Evolutionary conservation across 2,329 filamentous ascomycete genomes (phyloP).

Genomic region (Mycogone perniciosa): DNA sequence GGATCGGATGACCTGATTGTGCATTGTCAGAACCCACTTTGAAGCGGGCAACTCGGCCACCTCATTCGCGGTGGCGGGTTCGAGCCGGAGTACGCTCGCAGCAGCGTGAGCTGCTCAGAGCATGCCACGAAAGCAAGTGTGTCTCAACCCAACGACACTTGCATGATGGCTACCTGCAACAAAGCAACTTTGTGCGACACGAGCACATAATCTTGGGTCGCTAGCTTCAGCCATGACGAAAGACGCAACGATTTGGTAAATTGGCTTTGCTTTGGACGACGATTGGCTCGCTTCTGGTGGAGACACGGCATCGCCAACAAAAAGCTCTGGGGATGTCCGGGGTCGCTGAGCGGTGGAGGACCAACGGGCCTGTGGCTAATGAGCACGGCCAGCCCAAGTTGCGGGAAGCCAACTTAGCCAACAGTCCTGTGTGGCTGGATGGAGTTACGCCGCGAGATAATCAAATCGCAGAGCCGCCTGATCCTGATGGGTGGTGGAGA

Average conservation of each 20-base stretch:
- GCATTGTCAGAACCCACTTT: conserved; percentile 11
- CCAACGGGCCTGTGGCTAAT: not conserved
- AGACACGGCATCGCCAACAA: conserved; percentile 7
- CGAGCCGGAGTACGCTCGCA: conserved; percentile 9
- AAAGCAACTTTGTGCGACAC: conserved; percentile 7
- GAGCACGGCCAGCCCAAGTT: not conserved
- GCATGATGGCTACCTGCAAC: conserved; percentile 10
- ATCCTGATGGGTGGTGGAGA: conserved; percentile 1
- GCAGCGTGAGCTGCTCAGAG: conserved; percentile 17
- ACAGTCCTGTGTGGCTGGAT: not conserved
- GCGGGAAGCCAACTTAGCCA: not conserved
- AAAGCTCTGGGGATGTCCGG: conserved; percentile 2
- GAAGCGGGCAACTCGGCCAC: conserved; percentile 4
- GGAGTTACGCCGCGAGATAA: not conserved
- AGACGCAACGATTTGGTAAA: not conserved
- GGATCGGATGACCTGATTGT: conserved; percentile 11
- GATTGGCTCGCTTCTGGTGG: conserved; percentile 10
- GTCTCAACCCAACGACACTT: conserved; percentile 18
- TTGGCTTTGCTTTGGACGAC: not conserved
- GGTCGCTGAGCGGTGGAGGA: conserved; percentile 8
- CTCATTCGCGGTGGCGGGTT: conserved; percentile 8
- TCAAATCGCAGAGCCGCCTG: conserved; percentile 8
- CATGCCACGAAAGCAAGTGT: conserved; percentile 35
- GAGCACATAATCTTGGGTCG: not conserved
- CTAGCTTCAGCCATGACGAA: not conserved